Evolutionary conservation across 2,329 filamentous ascomycete genomes (phyloP).

Genomic region (Colletotrichum tofieldiae): DNA sequence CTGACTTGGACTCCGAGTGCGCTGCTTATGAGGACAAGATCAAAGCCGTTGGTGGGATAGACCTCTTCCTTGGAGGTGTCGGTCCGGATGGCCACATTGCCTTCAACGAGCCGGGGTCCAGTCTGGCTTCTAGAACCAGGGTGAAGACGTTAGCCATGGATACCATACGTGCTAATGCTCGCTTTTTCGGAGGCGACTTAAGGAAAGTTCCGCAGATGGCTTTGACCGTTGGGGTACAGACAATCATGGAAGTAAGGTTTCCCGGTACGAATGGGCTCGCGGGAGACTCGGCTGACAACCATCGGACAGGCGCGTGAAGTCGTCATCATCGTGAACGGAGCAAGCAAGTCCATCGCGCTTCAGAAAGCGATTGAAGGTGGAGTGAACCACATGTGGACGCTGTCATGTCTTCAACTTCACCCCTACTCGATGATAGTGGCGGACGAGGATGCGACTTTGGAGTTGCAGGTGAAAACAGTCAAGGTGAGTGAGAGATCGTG

Average conservation of each 20-base stretch:
- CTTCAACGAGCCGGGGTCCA: constrained; percentile 86
- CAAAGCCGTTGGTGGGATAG: constrained; percentile 78
- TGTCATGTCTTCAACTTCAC: constrained; percentile 81
- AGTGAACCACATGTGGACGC: constrained; percentile 86
- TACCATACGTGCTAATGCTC: constrained; percentile 82
- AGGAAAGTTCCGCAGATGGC: constrained; percentile 45
- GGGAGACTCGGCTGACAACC: constrained; percentile 76
- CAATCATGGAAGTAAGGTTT: constrained; percentile 63
- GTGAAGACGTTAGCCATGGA: constrained; percentile 86
- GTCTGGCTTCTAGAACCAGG: constrained; percentile 77
- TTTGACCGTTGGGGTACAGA: constrained; percentile 56
- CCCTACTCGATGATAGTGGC: constrained; percentile 81
- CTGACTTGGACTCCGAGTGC: constrained; percentile 79
- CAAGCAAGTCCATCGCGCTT: constrained; percentile 80
- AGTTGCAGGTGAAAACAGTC: constrained; percentile 77
- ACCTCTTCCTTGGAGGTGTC: constrained; percentile 83
- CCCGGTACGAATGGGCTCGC: constrained; percentile 72
- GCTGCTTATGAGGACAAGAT: constrained; percentile 82
- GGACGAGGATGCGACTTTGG: constrained; percentile 79
- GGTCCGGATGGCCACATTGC: constrained; percentile 86
- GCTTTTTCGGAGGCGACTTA: constrained; percentile 63
- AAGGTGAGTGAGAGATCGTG: constrained; percentile 52
- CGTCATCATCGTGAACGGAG: constrained; percentile 80
- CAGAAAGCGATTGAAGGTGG: constrained; percentile 82
- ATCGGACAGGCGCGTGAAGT: constrained; percentile 77